Evolutionary conservation across 805 yeast species (phyloP), one percentile per base, ranked within the genome.

Genomic region (Wilhelminamyces savonicus): DNA sequence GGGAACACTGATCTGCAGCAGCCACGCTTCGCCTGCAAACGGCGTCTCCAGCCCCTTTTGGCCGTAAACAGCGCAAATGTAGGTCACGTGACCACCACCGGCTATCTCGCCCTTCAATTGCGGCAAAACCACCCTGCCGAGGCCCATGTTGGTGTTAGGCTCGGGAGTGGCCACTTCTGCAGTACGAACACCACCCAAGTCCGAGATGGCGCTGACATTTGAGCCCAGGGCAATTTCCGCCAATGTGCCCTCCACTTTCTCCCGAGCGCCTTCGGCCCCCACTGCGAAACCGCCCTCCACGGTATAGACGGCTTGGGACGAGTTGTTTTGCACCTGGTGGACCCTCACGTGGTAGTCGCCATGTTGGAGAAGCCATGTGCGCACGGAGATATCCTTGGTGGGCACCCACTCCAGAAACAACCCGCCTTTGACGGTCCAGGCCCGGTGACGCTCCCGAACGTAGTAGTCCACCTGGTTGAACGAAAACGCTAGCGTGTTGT

Each of bases 211-310:
- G 18, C 27, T 31, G 16, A 16, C 20, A 20, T 29, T 27, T 7
- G 15, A 22, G 15, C 14, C 12, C 7, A 14, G 11, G 7, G 24
- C 13, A 8, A 22, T 14, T 22, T 22, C 24, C 13, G 12, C 24
- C 12, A 22, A 12, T 12, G 13, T n/a, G 13, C 14, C 14, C 7
- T 7, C 24, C 11, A 14, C 13, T 22, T 22, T 14, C 13, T 22
- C 24, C 11, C 14, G 14, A 22, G 24, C 13, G 7, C 12, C 13
- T 8, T n/a, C 13, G 11, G 14, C 24, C 13, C 13, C 24, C 13
- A 30, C 18, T 10, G 35, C 32, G 34, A 39, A 37, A 4, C 43
- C 40, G 1, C 43, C 43, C 34, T 39, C 43, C 13, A 28, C 30
- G n/a, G 40, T 21, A 24, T 25, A 15, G 12, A 33, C 28, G 5